phyloP scores from a whole-genome alignment of 352 stramenopile genomes.

The Pythium coloratum region DNA sequence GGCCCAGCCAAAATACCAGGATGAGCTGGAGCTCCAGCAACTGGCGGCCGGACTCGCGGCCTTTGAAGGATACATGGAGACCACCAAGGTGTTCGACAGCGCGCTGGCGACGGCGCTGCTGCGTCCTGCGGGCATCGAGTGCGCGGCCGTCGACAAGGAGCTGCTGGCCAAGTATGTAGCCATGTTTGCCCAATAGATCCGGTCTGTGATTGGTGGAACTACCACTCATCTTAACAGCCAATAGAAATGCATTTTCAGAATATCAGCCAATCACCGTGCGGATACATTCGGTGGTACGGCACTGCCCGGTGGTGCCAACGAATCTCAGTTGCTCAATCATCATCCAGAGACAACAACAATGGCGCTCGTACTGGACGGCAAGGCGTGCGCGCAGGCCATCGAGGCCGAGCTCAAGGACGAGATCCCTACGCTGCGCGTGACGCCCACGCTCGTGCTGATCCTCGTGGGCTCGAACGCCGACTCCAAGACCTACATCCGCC shows the following conservation, averaged over 20 bases:
- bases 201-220: neutral
- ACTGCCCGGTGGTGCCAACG: neutral
- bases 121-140: slow-evolving; percentile 36
- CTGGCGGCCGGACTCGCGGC: slow-evolving; percentile 59
- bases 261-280: slow-evolving; percentile 11
- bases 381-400: slow-evolving; percentile 82
- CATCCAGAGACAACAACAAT: slow-evolving; percentile 18
- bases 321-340: neutral
- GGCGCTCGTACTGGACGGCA: slow-evolving; percentile 70
- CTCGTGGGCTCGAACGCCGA: slow-evolving; percentile 93
- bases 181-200: slow-evolving; percentile 14
- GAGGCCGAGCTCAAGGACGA: slow-evolving; percentile 83
- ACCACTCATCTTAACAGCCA: neutral
- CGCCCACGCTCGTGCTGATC: slow-evolving; percentile 93
- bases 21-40: slow-evolving; percentile 47
- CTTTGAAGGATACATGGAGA: slow-evolving; percentile 70
- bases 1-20: slow-evolving; percentile 28
- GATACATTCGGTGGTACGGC: slow-evolving; percentile 20
- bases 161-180: slow-evolving; percentile 25
- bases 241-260: slow-evolving; percentile 1
- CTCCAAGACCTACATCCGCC: slow-evolving; percentile 96
- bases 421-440: slow-evolving; percentile 43
- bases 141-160: slow-evolving; percentile 39
- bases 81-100: slow-evolving; percentile 64
- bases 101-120: slow-evolving; percentile 47